phyloP scores from a whole-genome alignment of 495 filamentous ascomycete species.

The Penicillium malachiteum region DNA sequence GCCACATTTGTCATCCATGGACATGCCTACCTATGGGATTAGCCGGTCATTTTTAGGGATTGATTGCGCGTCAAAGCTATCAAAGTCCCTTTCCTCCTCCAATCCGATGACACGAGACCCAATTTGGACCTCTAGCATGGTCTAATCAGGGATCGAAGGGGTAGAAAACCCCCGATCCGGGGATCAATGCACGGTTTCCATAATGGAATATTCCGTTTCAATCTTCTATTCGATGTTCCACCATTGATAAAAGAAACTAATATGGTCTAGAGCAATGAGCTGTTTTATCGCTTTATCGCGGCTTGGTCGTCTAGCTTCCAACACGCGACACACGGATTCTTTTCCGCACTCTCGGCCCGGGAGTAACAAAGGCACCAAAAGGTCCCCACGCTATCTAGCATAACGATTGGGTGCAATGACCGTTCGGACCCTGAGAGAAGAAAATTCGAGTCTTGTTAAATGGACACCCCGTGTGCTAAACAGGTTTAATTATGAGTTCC shows the following conservation, averaged over 20 bases:
- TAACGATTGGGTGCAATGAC: conserved; percentile 6
- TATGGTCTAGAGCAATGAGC: background rate
- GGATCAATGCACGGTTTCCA: background rate
- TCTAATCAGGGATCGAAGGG: background rate
- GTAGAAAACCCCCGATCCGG: background rate
- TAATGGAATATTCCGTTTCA: no score
- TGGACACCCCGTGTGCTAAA: no score
- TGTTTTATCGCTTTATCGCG: conserved; percentile 3
- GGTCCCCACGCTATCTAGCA: conserved; percentile 15
- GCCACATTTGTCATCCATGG: conserved; percentile 7
- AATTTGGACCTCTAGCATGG: no score
- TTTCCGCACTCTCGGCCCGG: conserved; percentile 21
- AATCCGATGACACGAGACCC: no score
- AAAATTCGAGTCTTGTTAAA: background rate
- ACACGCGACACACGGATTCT: conserved; percentile 20
- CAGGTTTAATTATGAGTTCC: no score
- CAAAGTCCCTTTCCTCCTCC: background rate
- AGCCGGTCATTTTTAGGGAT: background rate
- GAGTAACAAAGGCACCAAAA: conserved; percentile 3
- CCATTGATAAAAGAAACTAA: no score
- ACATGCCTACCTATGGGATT: no score
- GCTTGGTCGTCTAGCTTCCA: background rate
- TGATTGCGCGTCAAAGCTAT: background rate
- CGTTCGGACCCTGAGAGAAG: background rate
- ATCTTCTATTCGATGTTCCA: no score